These are phyloP conservation scores for Arthrinium puccinioides DNA, from an alignment of 2,329 filamentous ascomycete genomes.

Conservation along the genomic window DNA sequence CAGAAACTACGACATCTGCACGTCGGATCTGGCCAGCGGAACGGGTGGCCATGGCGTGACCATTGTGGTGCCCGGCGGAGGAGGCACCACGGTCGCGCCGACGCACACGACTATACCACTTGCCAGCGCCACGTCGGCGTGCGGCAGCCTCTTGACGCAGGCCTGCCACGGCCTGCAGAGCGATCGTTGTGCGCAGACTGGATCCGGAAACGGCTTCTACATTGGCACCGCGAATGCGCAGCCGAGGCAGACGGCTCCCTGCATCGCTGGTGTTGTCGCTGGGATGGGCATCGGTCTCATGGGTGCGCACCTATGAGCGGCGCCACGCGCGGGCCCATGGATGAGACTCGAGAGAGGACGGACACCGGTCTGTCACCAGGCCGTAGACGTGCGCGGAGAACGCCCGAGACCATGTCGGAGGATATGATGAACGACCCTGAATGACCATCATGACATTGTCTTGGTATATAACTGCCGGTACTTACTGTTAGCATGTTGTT, in stretches of 20 bases:
- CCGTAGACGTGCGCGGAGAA: no score
- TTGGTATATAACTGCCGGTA: not conserved
- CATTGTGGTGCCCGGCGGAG: constrained; percentile 45
- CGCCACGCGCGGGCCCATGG: no score
- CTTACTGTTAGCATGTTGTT: not conserved
- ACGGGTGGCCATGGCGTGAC: constrained; percentile 43
- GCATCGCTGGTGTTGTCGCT: constrained; percentile 20
- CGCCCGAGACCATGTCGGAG: no score
- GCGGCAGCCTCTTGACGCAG: constrained; percentile 44
- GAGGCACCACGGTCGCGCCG: constrained; percentile 43
- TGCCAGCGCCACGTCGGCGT: constrained; percentile 44
- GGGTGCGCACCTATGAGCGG: constrained; percentile 15
- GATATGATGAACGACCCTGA: not conserved
- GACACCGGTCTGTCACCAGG: no score
- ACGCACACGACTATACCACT: constrained; percentile 29
- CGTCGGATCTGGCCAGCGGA: constrained; percentile 36
- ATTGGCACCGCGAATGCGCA: constrained; percentile 19
- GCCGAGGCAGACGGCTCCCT: constrained; percentile 17
- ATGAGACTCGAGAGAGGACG: no score
- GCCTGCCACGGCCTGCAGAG: constrained; percentile 40
- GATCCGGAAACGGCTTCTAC: constrained; percentile 16
- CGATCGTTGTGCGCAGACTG: constrained; percentile 28
- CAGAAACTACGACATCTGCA: constrained; percentile 46
- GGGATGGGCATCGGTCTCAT: constrained; percentile 23
- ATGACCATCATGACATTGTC: constrained; percentile 1